A percentile compares a stretch with the other conserved stretches of the same genome.
phyloP scores from a whole-genome alignment of 2,329 filamentous ascomycete species.

The Calonectria montana region DNA sequence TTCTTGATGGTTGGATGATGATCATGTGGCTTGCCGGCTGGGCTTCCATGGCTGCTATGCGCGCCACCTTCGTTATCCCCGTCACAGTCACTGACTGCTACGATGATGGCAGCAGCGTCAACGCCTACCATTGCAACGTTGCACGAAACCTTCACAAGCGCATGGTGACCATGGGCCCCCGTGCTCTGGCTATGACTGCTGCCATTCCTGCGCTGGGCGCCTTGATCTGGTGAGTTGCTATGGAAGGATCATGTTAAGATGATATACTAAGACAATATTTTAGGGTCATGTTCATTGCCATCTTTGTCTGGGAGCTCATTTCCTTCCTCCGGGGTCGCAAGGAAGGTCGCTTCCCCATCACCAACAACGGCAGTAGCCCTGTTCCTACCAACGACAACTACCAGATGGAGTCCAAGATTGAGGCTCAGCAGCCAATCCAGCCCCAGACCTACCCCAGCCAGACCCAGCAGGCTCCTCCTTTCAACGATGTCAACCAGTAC shows the following conservation, averaged over 20 bases:
- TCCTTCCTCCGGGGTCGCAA: constrained; percentile 51
- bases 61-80: constrained; percentile 50
- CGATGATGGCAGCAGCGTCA: constrained; percentile 53
- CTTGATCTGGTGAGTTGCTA: constrained; percentile 51
- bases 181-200: constrained; percentile 50
- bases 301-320: constrained; percentile 51
- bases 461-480: constrained; percentile 26
- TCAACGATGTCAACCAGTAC: constrained; percentile 41
- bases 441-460: constrained; percentile 36
- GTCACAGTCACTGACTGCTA: constrained; percentile 46
- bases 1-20: constrained; percentile 56
- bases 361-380: constrained; percentile 13
- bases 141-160: constrained; percentile 33
- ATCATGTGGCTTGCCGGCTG: constrained; percentile 61
- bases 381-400: constrained; percentile 37
- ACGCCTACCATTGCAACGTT: constrained; percentile 51
- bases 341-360: constrained; percentile 48
- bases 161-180: constrained; percentile 49
- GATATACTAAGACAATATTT: constrained; percentile 5
- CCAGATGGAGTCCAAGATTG: constrained; percentile 50
- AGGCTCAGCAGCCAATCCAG: constrained; percentile 36
- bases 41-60: constrained; percentile 53
- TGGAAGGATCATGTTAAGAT: neutral
- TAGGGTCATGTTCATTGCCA: constrained; percentile 54
- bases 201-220: constrained; percentile 58